Base-by-base conservation (phyloP, 768 basidiomycete genomes). In the Nevesoporus exiguus region DNA sequence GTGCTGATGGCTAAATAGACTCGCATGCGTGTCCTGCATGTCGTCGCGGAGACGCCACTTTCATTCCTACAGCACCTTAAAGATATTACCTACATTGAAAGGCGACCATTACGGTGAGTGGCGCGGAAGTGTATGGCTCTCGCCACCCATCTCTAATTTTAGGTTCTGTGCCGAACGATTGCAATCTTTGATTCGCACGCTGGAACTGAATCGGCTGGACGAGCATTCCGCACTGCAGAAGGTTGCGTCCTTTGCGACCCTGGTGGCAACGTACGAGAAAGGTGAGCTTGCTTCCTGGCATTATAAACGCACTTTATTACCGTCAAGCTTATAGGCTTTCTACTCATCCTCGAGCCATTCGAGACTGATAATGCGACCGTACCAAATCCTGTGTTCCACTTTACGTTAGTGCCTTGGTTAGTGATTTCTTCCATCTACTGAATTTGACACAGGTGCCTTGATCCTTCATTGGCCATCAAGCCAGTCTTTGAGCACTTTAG, bases 321-420 rank as follows among this genome's bases (percentile, higher is more conserved):
- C 22, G 46, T 50, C 37, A 34, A 49, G 24, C 22, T 15, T 7
- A 36, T 51, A 95, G 96, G 97, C 5, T 99, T 99, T 72, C 74
- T 98, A 19, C 85, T 99, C 48, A 98, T 99, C 54, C 78, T 99
- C 17, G 97, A 99, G 66, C 97, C 97, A 0, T 99, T 94, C 62
- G 97, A 99, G 73, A 98, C 97, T 5, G 97, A 99, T 51, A 94
- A 90, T 70, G 95, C 97, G 14, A 98, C 96, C 1, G 94, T 98
- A 6, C 96, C 97, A 15, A 99, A 99, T 73, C 97, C 97, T 1
- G 86, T 99, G 36, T 98, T 99, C 70, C 97, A 98, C 70, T 88
- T 98, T 68, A 93, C 91, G 92, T 97, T 43, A n/a, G 77, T 59
- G 65, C 51, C 68, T 34, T 48, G 33, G 19, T 31, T 22, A 10